Evolutionary conservation across 371 early-diverging fungal species (phyloP), one percentile per base, ranked within the genome.

Genomic region (Apophysomyces variabilis): DNA sequence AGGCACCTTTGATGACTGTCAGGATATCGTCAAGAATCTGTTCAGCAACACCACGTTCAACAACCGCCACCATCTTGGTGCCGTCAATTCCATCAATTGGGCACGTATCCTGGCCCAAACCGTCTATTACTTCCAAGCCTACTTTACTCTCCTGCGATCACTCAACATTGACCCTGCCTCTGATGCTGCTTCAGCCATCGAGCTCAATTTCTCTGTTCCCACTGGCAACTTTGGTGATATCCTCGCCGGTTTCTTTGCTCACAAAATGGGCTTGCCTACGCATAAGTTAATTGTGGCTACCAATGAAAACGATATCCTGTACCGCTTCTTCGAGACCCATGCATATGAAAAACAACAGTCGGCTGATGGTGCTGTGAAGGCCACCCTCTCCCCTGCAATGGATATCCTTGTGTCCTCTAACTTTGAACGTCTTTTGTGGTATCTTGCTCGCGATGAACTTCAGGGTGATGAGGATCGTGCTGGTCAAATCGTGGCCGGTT

Each of bases 141-240:
- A 93, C 83, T 94, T 97, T 70, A 58, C 77, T 4, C 76, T 92
- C 37, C 76, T 86, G 35, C 86, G 88, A 26, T 74, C 80, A 11
- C 84, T 87, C 66, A 83, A 86, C 69, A 74, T 87, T 56, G 73
- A 73, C 38, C 80, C 86, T 38, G 84, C 79, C 16, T 83, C 87
- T 6, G 61, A 70, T 12, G 75, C 70, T 59, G 82, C 80, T 1
- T 73, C 84, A 13, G 75, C 79, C 16, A 66, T 89, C 36, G 74
- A 85, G 47, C 76, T 96, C 58, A 87, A 89, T 64, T 98, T 89
- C 79, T 88, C 90, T 38, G 98, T 98, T 35, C 98, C 99, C 32
- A 95, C 98, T n/a, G 99, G 99, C 50, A 99, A 98, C 87, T 99
- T 99, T 90, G 99, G 99, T 70, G 98, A 99, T 68, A 86, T 97